Conservation (phyloP, 2,329 filamentous ascomycete species). For the Alternaria dauci region DNA sequence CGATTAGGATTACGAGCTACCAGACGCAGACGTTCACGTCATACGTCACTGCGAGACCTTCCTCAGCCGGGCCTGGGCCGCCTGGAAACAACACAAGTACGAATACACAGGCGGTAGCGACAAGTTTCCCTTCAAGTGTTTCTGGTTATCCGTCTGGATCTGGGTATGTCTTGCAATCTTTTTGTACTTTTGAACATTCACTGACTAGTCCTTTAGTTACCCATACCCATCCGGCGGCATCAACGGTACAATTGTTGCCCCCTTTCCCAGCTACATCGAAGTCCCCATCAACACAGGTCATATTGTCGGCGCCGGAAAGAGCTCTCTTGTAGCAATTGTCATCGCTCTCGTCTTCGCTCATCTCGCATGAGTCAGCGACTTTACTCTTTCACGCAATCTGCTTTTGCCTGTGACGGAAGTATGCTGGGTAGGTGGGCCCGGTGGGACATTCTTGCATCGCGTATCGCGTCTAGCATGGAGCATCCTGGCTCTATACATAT, state of each 20-base stretch:
- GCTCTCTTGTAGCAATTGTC: constrained; percentile 37
- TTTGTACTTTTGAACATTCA: background rate
- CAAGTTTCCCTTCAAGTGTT: constrained; percentile 29
- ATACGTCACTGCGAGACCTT: constrained; percentile 24
- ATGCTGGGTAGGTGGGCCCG: constrained; percentile 22
- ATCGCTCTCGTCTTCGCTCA: constrained; percentile 39
- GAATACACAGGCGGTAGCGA: constrained; percentile 27
- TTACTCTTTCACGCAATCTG: constrained; percentile 7
- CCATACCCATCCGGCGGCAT: constrained; percentile 25
- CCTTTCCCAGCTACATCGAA: constrained; percentile 36
- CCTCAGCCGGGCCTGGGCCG: constrained; percentile 8
- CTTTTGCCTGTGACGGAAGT: constrained; percentile 12
- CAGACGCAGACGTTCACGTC: constrained; percentile 34
- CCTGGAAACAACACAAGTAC: constrained; percentile 20
- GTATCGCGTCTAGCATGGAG: constrained; percentile 29
- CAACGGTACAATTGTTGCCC: constrained; percentile 35
- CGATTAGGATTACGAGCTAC: constrained; percentile 38
- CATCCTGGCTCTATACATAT: constrained; percentile 26
- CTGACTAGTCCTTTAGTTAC: constrained; percentile 25
- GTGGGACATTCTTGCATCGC: constrained; percentile 28
- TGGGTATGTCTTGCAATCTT: constrained; percentile 28
- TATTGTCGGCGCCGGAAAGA: constrained; percentile 31
- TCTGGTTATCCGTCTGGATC: constrained; percentile 34
- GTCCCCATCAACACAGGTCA: constrained; percentile 36
- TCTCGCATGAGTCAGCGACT: constrained; percentile 29